These are phyloP conservation scores for Paecilomyces formosus DNA, from an alignment of 2,329 filamentous ascomycete genomes.

Conservation along the genomic window DNA sequence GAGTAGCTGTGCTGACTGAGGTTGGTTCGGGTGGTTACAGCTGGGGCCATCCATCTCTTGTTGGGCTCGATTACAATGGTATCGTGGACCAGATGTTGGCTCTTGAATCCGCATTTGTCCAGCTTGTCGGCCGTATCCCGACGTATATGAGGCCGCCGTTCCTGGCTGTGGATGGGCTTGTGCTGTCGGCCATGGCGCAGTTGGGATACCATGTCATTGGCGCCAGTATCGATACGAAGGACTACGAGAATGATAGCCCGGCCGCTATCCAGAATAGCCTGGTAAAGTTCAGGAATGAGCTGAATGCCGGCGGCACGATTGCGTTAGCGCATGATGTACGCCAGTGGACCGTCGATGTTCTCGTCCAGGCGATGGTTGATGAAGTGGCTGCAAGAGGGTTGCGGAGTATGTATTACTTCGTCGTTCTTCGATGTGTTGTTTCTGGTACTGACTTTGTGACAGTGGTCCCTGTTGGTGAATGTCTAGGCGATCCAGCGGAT, in stretches of 20 bases:
- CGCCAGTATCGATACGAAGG: conserved; percentile 36
- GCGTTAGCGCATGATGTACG: conserved; percentile 32
- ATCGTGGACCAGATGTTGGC: conserved; percentile 33
- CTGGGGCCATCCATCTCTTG: conserved; percentile 34
- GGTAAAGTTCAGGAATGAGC: conserved; percentile 21
- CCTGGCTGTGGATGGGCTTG: conserved; percentile 24
- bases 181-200: conserved; percentile 27
- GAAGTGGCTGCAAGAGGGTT: conserved; percentile 36
- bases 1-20: not conserved
- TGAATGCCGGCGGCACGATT: conserved; percentile 25
- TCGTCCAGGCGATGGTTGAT: conserved; percentile 26
- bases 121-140: conserved; percentile 37
- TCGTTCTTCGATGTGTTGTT: not conserved
- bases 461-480: conserved; percentile 52
- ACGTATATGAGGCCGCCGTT: conserved; percentile 45
- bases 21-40: conserved; percentile 8
- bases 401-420: conserved; percentile 15
- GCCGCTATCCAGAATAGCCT: conserved; percentile 20
- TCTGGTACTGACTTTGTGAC: conserved; percentile 1
- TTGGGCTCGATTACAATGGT: conserved; percentile 20
- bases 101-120: conserved; percentile 32
- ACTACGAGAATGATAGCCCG: conserved; percentile 30
- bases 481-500: conserved; percentile 44
- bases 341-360: conserved; percentile 23
- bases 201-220: conserved; percentile 41